Evolutionary conservation across 2,329 filamentous ascomycete species (phyloP).

Genomic region (Paecilomyces variotii): DNA sequence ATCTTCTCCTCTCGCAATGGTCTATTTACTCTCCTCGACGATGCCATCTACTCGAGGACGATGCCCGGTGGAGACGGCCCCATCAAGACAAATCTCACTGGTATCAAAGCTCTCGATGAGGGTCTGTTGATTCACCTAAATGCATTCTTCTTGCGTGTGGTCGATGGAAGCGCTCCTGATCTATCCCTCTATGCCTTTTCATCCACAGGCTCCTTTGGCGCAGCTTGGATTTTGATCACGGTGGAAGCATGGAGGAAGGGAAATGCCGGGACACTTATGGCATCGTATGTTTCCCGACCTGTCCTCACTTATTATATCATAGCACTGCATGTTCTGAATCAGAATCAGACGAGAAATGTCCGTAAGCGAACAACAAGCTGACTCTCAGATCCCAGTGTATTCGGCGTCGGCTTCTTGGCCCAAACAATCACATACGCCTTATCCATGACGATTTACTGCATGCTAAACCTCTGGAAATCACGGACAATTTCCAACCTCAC

Average conservation of each 20-base stretch:
- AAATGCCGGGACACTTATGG: slow-evolving; percentile 33
- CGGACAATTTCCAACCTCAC: slow-evolving; percentile 29
- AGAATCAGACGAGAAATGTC: background rate
- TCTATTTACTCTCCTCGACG: slow-evolving; percentile 12
- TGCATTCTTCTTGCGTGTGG: slow-evolving; percentile 32
- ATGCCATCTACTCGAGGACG: slow-evolving; percentile 14
- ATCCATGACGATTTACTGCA: slow-evolving; percentile 36
- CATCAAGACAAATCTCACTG: slow-evolving; percentile 26
- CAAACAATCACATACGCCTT: slow-evolving; percentile 40
- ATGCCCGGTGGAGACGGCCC: slow-evolving; percentile 19
- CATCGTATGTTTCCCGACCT: slow-evolving; percentile 28
- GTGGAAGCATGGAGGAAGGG: slow-evolving; percentile 40
- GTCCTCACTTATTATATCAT: background rate
- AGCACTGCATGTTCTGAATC: background rate
- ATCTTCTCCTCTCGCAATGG: slow-evolving; percentile 26
- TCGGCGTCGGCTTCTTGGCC: slow-evolving; percentile 33
- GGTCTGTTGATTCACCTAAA: slow-evolving; percentile 22
- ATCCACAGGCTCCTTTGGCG: slow-evolving; percentile 34
- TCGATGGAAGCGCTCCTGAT: slow-evolving; percentile 29
- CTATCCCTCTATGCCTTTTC: slow-evolving; percentile 29
- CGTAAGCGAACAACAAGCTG: slow-evolving; percentile 3
- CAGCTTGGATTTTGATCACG: slow-evolving; percentile 35
- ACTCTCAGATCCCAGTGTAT: slow-evolving; percentile 16
- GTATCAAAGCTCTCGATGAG: slow-evolving; percentile 23
- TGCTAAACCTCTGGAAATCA: slow-evolving; percentile 37